These are phyloP conservation scores for Yamadazyma kitorensis DNA, from an alignment of 805 yeast genomes.

Conservation along the genomic window DNA sequence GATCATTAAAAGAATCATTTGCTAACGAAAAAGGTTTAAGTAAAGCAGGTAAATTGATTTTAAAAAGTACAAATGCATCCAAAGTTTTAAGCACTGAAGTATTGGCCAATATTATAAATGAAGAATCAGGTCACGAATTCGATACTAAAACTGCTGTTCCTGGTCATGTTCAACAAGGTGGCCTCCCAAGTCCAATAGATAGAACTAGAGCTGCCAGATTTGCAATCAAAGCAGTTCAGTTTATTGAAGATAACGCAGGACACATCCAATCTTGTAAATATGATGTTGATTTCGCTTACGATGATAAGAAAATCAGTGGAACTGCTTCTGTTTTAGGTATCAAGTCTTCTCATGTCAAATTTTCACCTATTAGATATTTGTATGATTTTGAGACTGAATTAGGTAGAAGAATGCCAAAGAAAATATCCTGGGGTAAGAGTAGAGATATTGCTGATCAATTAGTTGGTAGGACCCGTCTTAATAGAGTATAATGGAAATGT, in stretches of 20 bases:
- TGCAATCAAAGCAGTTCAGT: constrained; percentile 86
- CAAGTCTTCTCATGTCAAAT: constrained; percentile 69
- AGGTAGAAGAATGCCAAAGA: constrained; percentile 80
- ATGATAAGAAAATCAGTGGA: constrained; percentile 27
- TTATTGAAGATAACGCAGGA: constrained; percentile 58
- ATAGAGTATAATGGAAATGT: constrained; percentile 5
- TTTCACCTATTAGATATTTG: constrained; percentile 69
- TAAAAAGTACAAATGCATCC: constrained; percentile 83
- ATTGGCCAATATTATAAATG: constrained; percentile 78
- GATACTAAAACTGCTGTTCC: constrained; percentile 96
- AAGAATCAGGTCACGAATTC: constrained; percentile 71
- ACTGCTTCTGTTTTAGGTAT: constrained; percentile 86
- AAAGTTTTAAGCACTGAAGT: constrained; percentile 77
- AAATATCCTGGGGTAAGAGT: constrained; percentile 75
- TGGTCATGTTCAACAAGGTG: constrained; percentile 98
- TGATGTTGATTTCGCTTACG: constrained; percentile 29
- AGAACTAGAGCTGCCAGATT: constrained; percentile 85
- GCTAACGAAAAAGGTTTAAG: constrained; percentile 72
- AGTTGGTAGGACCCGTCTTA: constrained; percentile 58
- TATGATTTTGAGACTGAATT: constrained; percentile 88
- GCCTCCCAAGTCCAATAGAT: constrained; percentile 91
- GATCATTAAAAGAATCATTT: constrained; percentile 64
- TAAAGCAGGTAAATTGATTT: constrained; percentile 80
- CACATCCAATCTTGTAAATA: constrained; percentile 21
- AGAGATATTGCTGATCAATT: constrained; percentile 81